Evolutionary conservation across 2,329 filamentous ascomycete genomes (phyloP).

Genomic region (Penicillium brevicompactum): DNA sequence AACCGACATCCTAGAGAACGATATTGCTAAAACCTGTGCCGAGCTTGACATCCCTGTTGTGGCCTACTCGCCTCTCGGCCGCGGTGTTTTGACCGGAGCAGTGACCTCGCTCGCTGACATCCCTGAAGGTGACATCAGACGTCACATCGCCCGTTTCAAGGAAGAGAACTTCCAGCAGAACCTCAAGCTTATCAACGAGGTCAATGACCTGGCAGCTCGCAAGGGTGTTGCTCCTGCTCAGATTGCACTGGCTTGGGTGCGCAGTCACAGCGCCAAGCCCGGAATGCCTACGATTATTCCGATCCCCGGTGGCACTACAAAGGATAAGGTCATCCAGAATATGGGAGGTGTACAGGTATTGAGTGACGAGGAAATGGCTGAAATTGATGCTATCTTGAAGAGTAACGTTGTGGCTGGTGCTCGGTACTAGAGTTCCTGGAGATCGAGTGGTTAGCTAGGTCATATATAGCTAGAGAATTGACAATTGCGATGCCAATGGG

Average conservation of each 20-base stretch:
- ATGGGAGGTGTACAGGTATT: conserved; percentile 31
- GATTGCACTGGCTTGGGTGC: conserved; percentile 54
- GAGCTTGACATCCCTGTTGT: conserved; percentile 61
- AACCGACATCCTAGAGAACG: conserved; percentile 61
- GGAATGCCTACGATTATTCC: conserved; percentile 48
- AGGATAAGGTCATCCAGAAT: conserved; percentile 40
- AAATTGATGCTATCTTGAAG: conserved; percentile 55
- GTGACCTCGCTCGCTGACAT: conserved; percentile 51
- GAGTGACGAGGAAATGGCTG: conserved; percentile 46
- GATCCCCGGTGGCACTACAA: conserved; percentile 41
- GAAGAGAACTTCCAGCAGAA: conserved; percentile 55
- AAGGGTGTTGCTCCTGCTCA: conserved; percentile 50
- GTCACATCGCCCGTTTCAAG: conserved; percentile 51
- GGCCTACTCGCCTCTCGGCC: conserved; percentile 62
- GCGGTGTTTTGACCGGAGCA: conserved; percentile 57
- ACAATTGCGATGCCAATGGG: neutral
- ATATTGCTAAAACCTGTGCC: conserved; percentile 57
- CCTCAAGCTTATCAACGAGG: conserved; percentile 49
- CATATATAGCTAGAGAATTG: conserved; percentile 4
- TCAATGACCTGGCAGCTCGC: conserved; percentile 47
- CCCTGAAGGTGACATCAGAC: conserved; percentile 50
- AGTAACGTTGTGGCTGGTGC: conserved; percentile 42
- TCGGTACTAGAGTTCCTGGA: conserved; percentile 25
- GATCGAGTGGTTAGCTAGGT: conserved; percentile 17
- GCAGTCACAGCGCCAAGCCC: conserved; percentile 42